A percentile compares a stretch with the other conserved stretches of the same genome.
These are phyloP conservation scores for Vaucheria bursata DNA, from an alignment of 352 stramenopile species.

Conservation along the genomic window DNA sequence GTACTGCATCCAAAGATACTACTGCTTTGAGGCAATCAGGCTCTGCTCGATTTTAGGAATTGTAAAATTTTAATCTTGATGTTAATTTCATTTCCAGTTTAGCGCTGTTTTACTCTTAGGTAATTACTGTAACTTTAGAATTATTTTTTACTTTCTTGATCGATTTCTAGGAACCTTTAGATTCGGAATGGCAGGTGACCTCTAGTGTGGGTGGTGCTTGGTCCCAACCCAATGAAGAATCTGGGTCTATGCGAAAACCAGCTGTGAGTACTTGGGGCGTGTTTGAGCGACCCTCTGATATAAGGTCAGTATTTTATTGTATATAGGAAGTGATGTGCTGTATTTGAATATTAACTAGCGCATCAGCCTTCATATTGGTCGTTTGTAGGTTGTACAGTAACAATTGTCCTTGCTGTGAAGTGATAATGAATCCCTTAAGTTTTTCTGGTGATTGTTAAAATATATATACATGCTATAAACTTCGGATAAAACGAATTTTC, in stretches of 20 bases:
- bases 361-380: no score
- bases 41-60: neutral
- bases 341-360: no score
- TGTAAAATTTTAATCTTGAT: neutral
- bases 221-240: conserved; percentile 15
- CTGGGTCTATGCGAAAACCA: conserved; percentile 32
- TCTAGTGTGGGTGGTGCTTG: conserved; percentile 33
- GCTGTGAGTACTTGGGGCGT: conserved; percentile 42
- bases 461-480: no score
- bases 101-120: neutral
- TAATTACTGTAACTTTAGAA: neutral
- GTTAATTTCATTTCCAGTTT: neutral
- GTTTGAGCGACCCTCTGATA: conserved; percentile 46
- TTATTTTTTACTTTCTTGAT: neutral
- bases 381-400: no score
- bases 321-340: no score
- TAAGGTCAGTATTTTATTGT: no score
- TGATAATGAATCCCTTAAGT: no score
- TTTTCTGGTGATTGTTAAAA: no score
- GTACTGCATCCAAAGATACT: neutral
- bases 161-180: neutral
- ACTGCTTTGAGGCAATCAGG: neutral
- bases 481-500: no score
- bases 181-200: conserved; percentile 9
- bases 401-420: no score